A percentile compares a stretch with the other conserved stretches of the same genome.
phyloP scores from a whole-genome alignment of 1,139 yeast species.

The Geotrichum macrosporum region DNA sequence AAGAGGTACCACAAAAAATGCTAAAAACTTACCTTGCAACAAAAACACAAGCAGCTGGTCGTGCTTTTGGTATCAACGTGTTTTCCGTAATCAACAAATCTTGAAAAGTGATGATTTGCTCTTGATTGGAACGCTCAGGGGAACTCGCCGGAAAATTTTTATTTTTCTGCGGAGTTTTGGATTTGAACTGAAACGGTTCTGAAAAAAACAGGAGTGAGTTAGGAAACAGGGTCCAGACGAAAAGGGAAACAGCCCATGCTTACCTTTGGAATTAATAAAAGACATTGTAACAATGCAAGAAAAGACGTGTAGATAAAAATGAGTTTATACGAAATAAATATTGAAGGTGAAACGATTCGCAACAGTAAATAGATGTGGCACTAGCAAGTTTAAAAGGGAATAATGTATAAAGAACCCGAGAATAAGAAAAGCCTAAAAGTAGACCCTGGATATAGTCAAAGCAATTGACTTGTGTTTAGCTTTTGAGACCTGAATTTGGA shows the following conservation, averaged over 20 bases:
- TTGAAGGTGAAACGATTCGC: too few species aligned
- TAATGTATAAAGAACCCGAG: background rate
- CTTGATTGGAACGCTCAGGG: background rate
- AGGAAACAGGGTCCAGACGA: slow-evolving; percentile 8
- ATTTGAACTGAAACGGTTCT: slow-evolving; percentile 17
- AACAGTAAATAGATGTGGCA: background rate
- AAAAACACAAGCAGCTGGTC: slow-evolving; percentile 83
- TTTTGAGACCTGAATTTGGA: background rate
- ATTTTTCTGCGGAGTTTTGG: slow-evolving; percentile 8
- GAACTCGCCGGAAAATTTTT: too few species aligned
- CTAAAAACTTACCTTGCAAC: slow-evolving; percentile 52
- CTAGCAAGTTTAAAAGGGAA: background rate
- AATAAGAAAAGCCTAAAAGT: slow-evolving; percentile 3
- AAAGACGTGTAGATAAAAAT: background rate
- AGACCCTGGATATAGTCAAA: slow-evolving; percentile 5
- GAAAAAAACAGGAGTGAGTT: slow-evolving; percentile 1
- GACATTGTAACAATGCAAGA: slow-evolving; percentile 11
- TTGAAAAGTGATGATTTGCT: background rate
- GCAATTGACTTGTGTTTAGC: slow-evolving; percentile 5
- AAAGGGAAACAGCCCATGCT: slow-evolving; percentile 4
- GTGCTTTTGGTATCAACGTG: slow-evolving; percentile 10
- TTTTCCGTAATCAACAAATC: background rate
- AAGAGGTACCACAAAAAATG: background rate
- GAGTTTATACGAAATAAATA: background rate
- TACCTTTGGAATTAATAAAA: slow-evolving; percentile 19